Percentiles rank a stretch among this genome's conserved stretches.
Conservation (phyloP, 148 eudicot species). For the Simmondsia chinensis region DNA sequence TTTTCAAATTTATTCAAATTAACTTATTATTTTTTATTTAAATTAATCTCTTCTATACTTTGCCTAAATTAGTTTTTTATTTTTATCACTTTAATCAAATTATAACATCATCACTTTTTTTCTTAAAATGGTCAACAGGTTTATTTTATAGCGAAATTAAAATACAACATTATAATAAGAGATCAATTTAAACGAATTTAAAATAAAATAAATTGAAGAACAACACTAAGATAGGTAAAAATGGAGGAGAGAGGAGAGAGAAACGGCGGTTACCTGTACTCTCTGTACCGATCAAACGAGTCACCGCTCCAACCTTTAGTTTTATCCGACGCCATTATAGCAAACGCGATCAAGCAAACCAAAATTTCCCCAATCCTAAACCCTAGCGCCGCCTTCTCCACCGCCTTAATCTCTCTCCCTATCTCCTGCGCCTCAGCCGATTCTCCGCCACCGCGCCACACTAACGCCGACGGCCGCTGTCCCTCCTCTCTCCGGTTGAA, state of each 20-base stretch:
- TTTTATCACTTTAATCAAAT: too few relatives aligned
- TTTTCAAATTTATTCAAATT: too few relatives aligned
- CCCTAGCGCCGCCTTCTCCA: constrained; percentile 44
- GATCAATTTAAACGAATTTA: too few relatives aligned
- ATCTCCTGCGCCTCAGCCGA: constrained; percentile 20
- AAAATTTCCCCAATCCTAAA: constrained; percentile 58
- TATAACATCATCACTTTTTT: too few relatives aligned
- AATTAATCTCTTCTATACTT: too few relatives aligned
- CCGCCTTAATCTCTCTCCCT: constrained; percentile 18
- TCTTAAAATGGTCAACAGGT: too few relatives aligned
- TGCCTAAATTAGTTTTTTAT: too few relatives aligned
- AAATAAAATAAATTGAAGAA: not conserved
- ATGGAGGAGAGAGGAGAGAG: too few relatives aligned
- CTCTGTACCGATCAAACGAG: constrained; percentile 82
- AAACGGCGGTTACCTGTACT: constrained; percentile 53
- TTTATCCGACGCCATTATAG: constrained; percentile 79
- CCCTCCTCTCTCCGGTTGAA: constrained; percentile 30
- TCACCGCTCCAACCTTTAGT: constrained; percentile 95
- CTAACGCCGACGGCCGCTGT: constrained; percentile 7
- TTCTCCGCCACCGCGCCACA: constrained; percentile 11
- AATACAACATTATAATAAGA: too few relatives aligned
- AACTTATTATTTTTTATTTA: too few relatives aligned
- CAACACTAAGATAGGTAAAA: not conserved
- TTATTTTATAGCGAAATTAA: too few relatives aligned
- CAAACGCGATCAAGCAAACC: constrained; percentile 58